phyloP scores from a whole-genome alignment of 2,329 filamentous ascomycete genomes.

The Penicillium paneum region DNA sequence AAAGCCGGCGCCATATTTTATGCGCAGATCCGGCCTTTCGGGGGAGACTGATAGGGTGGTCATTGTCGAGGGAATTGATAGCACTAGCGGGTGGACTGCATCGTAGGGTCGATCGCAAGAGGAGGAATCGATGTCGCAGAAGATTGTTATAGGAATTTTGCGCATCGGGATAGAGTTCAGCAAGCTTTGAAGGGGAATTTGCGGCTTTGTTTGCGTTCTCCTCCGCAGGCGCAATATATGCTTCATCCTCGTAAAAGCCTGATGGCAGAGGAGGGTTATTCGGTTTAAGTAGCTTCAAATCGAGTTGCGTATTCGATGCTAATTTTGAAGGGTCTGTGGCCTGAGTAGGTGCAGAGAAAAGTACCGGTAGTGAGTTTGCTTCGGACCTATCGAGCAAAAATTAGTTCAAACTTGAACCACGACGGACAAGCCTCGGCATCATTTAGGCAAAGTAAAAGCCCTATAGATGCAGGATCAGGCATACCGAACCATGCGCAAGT shows the following conservation, averaged over 20 bases:
- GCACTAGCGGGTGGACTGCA: conserved; percentile 53
- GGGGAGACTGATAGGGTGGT: conserved; percentile 54
- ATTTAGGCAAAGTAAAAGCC: background rate
- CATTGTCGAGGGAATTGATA: conserved; percentile 52
- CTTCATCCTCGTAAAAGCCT: conserved; percentile 73
- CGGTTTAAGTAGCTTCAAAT: conserved; percentile 23
- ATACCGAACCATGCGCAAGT: conserved; percentile 69
- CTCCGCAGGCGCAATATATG: conserved; percentile 64
- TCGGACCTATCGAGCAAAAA: conserved; percentile 57
- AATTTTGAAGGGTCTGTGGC: conserved; percentile 8
- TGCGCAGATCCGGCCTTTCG: conserved; percentile 52
- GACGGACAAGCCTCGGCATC: background rate
- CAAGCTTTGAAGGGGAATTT: conserved; percentile 18
- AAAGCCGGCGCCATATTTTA: conserved; percentile 54
- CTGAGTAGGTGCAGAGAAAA: conserved; percentile 62
- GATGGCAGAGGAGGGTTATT: conserved; percentile 52
- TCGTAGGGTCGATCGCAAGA: conserved; percentile 62
- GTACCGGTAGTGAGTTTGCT: conserved; percentile 68
- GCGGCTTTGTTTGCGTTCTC: conserved; percentile 44
- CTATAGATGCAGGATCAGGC: conserved; percentile 23
- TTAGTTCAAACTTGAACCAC: conserved; percentile 5
- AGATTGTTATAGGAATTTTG: conserved; percentile 66
- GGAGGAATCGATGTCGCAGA: conserved; percentile 62
- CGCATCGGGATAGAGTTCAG: conserved; percentile 45
- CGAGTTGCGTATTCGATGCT: background rate